These are phyloP conservation scores for Pseudozyma tsukubaensis DNA, from an alignment of 1,284 basidiomycete species.

Conservation along the genomic window DNA sequence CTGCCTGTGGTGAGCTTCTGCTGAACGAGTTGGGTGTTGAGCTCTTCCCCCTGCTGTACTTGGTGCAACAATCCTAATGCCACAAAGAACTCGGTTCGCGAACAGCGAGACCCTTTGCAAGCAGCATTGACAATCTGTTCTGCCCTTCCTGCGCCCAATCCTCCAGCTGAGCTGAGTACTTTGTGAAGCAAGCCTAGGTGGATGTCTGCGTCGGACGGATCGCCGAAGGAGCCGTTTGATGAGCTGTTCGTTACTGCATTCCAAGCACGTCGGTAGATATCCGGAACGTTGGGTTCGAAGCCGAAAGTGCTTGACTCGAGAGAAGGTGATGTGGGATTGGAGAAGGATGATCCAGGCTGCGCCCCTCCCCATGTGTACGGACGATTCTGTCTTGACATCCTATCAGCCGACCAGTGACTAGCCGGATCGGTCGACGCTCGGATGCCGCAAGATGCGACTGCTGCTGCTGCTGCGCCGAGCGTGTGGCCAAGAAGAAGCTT, in stretches of 20 bases:
- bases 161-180: slow-evolving; percentile 29
- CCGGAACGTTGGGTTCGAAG: slow-evolving; percentile 38
- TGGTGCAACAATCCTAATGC: slow-evolving; percentile 35
- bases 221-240: slow-evolving; percentile 5
- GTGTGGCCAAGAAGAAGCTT: too few species aligned
- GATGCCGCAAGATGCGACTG: too few species aligned
- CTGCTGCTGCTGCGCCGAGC: too few species aligned
- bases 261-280: slow-evolving; percentile 29
- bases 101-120: slow-evolving; percentile 39
- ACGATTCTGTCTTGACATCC: slow-evolving; percentile 21
- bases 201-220: slow-evolving; percentile 21
- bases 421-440: too few species aligned
- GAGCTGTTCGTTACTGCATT: background rate
- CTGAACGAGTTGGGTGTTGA: slow-evolving; percentile 16
- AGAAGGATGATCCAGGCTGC: slow-evolving; percentile 28
- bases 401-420: too few species aligned
- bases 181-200: slow-evolving; percentile 35
- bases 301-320: slow-evolving; percentile 24
- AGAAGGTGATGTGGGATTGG: slow-evolving; percentile 20
- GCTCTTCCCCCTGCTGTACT: slow-evolving; percentile 28
- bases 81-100: slow-evolving; percentile 35
- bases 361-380: slow-evolving; percentile 45
- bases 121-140: slow-evolving; percentile 35
- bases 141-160: slow-evolving; percentile 18
- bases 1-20: slow-evolving; percentile 13